Base-by-base conservation (phyloP, 805 yeast species). In the Naumovozyma baii region DNA sequence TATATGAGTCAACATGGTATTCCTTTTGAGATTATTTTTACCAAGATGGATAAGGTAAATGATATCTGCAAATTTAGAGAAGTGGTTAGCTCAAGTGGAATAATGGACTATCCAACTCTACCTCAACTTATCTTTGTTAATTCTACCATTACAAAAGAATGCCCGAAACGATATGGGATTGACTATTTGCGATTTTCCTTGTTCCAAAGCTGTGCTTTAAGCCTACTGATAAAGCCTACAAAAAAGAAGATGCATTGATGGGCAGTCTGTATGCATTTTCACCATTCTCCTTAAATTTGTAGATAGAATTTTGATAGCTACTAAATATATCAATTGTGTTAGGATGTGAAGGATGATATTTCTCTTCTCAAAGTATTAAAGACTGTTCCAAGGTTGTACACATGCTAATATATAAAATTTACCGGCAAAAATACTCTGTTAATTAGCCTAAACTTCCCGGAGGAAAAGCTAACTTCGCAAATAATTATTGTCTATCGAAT, bases 21-120 rank as follows among this genome's bases (percentile, higher is more conserved):
- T 3, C 76, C 83, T 0, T 84, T 79, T 59, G 90, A 83, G 43
- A 61, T 86, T 4, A 73, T 86, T 0, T 73, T 85, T 57, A 86
- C 94, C 18, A 86, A 86, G 51, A 72, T 80, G 35, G 96, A 87
- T 55, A 68, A 68, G 44, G 51, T 80, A 4, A 59, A 61, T 19
- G 47, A 51, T 2, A 53, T 63, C 19, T 51, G 54, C n/a, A 55
- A 59, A 3, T 55, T 79, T 2, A 61, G 69, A n/a, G 52, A 57
- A 2, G 51, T 62, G 10, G 51, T 76, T 17, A 50, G 55, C 2
- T 61, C 63, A 2, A 60, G 70, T 9, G 63, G 61, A 1, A 55
- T 72, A 5, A 43, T 55, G n/a, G 68, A 73, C 1, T 51, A 69
- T 14, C 55, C 72, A 2, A 55, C 72, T n/a, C 54, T 59, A 32